phyloP scores from a whole-genome alignment of 2,329 filamentous ascomycete genomes.

The Fusarium stilboides region DNA sequence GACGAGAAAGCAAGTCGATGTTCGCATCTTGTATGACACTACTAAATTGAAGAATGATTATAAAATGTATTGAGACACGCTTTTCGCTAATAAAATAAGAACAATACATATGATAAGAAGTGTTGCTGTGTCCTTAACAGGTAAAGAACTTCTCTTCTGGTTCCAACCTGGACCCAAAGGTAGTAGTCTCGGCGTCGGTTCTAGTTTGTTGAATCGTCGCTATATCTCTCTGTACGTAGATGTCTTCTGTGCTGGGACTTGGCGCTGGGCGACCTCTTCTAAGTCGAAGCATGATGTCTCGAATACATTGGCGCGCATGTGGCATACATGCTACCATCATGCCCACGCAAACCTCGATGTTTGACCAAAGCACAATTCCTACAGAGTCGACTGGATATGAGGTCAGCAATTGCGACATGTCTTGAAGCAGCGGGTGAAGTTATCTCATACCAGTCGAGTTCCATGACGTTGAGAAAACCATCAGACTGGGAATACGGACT shows the following conservation, averaged over 20 bases:
- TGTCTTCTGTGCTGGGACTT: neutral
- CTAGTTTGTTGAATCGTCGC: conserved; percentile 1
- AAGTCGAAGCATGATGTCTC: neutral
- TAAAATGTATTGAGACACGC: no score
- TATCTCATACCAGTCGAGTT: neutral
- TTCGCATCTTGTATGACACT: no score
- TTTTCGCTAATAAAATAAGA: no score
- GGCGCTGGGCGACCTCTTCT: accelerated
- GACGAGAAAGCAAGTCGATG: no score
- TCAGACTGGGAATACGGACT: neutral
- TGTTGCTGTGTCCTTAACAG: no score
- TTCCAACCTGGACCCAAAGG: neutral
- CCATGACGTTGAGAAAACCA: neutral
- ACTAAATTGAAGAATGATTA: no score
- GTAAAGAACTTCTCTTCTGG: neutral
- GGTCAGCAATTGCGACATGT: accelerated
- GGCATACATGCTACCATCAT: conserved; percentile 33
- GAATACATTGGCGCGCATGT: conserved; percentile 7
- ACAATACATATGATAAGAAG: no score
- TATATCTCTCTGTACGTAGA: conserved; percentile 1
- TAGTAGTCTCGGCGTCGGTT: neutral
- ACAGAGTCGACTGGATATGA: neutral
- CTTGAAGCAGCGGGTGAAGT: accelerated
- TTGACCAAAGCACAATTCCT: conserved; percentile 7
- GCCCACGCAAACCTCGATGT: conserved; percentile 9